Conservation (phyloP, 257 asterid species). For the Cruciata laevipes region DNA sequence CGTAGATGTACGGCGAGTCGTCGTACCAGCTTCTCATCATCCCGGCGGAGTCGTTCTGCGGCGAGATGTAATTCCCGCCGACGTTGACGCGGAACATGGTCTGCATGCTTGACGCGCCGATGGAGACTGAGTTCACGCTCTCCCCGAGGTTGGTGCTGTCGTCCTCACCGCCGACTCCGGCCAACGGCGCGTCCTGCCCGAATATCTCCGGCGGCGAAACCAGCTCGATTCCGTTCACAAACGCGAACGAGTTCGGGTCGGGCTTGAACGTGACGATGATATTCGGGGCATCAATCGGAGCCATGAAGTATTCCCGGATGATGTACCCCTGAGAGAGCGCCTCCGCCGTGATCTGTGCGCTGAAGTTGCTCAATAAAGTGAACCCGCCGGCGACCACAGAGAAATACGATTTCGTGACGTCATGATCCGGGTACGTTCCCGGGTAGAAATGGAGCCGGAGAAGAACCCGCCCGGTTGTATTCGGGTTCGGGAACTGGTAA, state of each 20-base stretch:
- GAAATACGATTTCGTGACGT: slow-evolving; percentile 58
- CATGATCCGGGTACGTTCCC: slow-evolving; percentile 50
- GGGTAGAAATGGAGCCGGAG: slow-evolving; percentile 85
- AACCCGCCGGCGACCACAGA: slow-evolving; percentile 43
- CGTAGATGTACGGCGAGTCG: slow-evolving; percentile 52
- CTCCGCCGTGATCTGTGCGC: slow-evolving; percentile 58
- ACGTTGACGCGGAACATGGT: slow-evolving; percentile 67
- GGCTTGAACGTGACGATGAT: slow-evolving; percentile 57
- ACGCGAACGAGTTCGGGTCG: slow-evolving; percentile 45
- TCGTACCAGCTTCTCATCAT: slow-evolving; percentile 87
- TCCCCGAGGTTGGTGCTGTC: slow-evolving; percentile 14
- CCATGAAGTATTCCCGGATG: slow-evolving; percentile 61
- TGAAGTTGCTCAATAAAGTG: slow-evolving; percentile 59
- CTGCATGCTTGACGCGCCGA: slow-evolving; percentile 39
- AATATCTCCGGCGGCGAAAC: slow-evolving; percentile 46
- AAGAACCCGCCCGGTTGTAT: slow-evolving; percentile 38
- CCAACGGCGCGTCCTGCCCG: slow-evolving; percentile 35
- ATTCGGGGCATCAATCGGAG: slow-evolving; percentile 32
- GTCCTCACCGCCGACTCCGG: slow-evolving; percentile 31
- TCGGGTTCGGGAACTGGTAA: slow-evolving; percentile 46
- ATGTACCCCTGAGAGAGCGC: slow-evolving; percentile 79
- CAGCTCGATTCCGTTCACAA: slow-evolving; percentile 75
- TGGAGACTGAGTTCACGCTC: slow-evolving; percentile 22
- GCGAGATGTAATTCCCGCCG: slow-evolving; percentile 60
- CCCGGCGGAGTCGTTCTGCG: slow-evolving; percentile 56